Evolutionary conservation across 768 basidiomycete genomes (phyloP), one percentile per base, ranked within the genome.

Genomic region (Boletellus emodensis): DNA sequence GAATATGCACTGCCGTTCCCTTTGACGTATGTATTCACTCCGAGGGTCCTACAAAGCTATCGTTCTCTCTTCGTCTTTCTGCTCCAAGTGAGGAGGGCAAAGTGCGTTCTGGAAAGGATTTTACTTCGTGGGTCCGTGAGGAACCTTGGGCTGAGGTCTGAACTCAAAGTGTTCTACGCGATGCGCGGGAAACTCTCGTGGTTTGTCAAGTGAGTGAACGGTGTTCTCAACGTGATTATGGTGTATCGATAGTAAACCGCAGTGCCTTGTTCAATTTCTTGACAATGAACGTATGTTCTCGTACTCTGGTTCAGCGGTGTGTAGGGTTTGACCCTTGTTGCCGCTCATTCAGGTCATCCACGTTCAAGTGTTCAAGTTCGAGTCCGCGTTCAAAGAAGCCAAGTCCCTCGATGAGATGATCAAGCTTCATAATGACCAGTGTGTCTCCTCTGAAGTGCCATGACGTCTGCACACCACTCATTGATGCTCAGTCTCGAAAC

Each of bases 1-100:
- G 90, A 91, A 72, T 93, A 92, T 55, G 82, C 85, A 6, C 75
- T 87, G 2, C 86, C 90, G 1, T 91, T 90, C 58, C 90, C 90
- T 5, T 64, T 92, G 60, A 84, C 83, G 2, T 92, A 92, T 62
- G 77, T 91, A 41, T 87, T 90, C 57, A 77, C 79, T 6, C 80
- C 84, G 5, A 67, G 65, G 8, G 70, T 74, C 4, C 64, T 84
- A 40, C 77, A 79, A 61, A 68, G 69, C 1, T 91, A 91, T 56
- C 77, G 79, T 37, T 77, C 82, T 22, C 71, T 90, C 17, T 88
- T 92, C 54, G 72, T 80, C 24, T 83, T 90, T 55, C 60, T 93
- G 44, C 65, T 91, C 37, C 87, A 91, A 60, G 78, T 92, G 43
- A 72, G 83, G 39, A 73, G 87, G 44, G 86, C 87, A 22, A 90